Conservation (phyloP, 108 stramenopile species). For the Fistulifera solaris region DNA sequence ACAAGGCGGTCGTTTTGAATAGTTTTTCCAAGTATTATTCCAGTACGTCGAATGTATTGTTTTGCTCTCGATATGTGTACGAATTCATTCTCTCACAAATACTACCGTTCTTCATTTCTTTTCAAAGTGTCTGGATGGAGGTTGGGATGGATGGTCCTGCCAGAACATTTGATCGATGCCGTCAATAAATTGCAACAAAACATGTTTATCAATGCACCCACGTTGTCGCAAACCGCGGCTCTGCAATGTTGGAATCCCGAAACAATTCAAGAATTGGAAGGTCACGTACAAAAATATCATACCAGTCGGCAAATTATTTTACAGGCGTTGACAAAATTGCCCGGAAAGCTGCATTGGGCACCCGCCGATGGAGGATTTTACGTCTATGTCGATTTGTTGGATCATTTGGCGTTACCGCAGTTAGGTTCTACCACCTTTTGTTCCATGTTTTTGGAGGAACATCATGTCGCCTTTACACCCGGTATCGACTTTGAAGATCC, state of each 20-base stretch:
- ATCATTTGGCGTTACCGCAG: slow-evolving; percentile 41
- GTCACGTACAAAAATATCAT: slow-evolving; percentile 66
- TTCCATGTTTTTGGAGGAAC: slow-evolving; percentile 51
- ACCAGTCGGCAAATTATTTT: slow-evolving; percentile 49
- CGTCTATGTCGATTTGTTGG: slow-evolving; percentile 79
- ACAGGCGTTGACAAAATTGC: slow-evolving; percentile 29
- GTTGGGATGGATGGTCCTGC: slow-evolving; percentile 88
- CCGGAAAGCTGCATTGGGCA: slow-evolving; percentile 40
- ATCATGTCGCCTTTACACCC: slow-evolving; percentile 81
- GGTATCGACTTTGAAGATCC: slow-evolving; percentile 92
- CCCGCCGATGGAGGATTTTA: slow-evolving; percentile 91
- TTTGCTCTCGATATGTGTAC: not conserved
- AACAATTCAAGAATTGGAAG: slow-evolving; percentile 64
- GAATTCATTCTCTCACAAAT: not conserved
- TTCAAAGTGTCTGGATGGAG: slow-evolving; percentile 86
- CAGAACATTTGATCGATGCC: slow-evolving; percentile 47
- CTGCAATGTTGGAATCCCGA: slow-evolving; percentile 69
- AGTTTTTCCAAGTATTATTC: slow-evolving; percentile 92
- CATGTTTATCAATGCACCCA: slow-evolving; percentile 92
- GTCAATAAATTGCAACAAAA: slow-evolving; percentile 85
- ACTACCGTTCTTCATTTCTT: not conserved
- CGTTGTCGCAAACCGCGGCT: slow-evolving; percentile 83
- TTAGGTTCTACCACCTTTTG: slow-evolving; percentile 64
- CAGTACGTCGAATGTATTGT: slow-evolving; percentile 31
- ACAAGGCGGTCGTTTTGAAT: slow-evolving; percentile 78